Base-by-base conservation (phyloP, 371 early-diverging fungal species). In the Mortierella sp. region DNA sequence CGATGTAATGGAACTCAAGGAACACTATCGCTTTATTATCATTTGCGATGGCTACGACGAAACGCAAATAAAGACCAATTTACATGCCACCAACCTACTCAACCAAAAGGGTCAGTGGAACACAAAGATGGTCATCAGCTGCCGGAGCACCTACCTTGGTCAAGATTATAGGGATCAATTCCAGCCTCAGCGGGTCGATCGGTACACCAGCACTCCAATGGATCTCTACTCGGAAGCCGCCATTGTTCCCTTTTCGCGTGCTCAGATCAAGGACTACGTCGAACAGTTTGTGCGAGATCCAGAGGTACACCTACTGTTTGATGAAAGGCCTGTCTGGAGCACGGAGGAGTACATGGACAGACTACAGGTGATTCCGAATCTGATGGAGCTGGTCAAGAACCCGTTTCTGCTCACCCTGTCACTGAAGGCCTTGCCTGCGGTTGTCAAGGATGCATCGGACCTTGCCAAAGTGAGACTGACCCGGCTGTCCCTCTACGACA, bases 211-310 rank as follows among this genome's bases (percentile, higher is more conserved):
- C 8, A n/a, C 48, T 5, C 19, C 48, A 29, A 29, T 24, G 2
- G 66, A 73, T 5, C 66, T 66, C 10, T 73, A 43, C 3, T 43
- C 39, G 8, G 68, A 74, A 48, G 61, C 52, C 1, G 48, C 40
- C 22, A 61, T 74, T 22, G 24, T 45, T 2, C 50, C 68, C 0
- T 74, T 74, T n/a, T 41, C 58, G 19, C 19, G 4, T n/a, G 0
- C 13, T 24, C 74, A 68, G 43, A 68, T 74, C 43, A 19, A 68
- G 19, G n/a, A 39, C 31, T 75, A 75, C 22, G 39, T 75, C 24
- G 37, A 45, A 1, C 50, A 75, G 50, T 75, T 34, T 44, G 43
- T 68, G n/a, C 24, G 11, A 24, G n/a, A 43, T 29, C 19, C 61
- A 37, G 31, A 69, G 69, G 29, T 29, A 26, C 40, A 43, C 11